phyloP scores from a whole-genome alignment of 139 green algal genomes.

The Nannochloris sp. region DNA sequence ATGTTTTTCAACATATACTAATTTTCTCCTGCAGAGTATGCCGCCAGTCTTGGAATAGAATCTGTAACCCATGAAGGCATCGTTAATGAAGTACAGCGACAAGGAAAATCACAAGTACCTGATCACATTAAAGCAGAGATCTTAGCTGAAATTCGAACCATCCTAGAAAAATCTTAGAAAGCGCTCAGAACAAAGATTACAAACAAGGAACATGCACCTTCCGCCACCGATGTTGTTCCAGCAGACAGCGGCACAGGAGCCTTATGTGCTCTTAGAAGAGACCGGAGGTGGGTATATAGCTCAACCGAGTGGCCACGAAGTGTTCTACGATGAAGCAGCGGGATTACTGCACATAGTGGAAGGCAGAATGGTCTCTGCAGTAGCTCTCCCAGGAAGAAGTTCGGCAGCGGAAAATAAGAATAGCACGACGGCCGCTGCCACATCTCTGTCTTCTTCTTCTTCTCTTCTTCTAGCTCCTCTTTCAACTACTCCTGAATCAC shows the following conservation, averaged over 20 bases:
- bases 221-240: no score
- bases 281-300: slow-evolving; percentile 1
- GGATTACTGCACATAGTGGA: slow-evolving; percentile 19
- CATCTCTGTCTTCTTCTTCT: no score
- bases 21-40: slow-evolving; percentile 14
- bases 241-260: no score
- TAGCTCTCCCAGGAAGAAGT: no score
- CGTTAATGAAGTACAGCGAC: neutral
- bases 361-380: slow-evolving; percentile 18
- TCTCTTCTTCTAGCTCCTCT: no score
- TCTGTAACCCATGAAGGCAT: slow-evolving; percentile 16
- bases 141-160: neutral
- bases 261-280: slow-evolving; percentile 8
- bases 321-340: slow-evolving; percentile 19
- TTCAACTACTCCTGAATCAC: no score
- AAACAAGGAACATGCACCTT: no score
- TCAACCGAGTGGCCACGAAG: neutral
- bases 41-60: neutral
- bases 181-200: no score
- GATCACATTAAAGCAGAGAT: neutral
- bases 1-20: no score
- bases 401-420: no score
- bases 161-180: neutral
- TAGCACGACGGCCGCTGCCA: no score
- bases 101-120: neutral